A percentile compares a stretch with the other conserved stretches of the same genome.
These are phyloP conservation scores for Leccinum solheimii DNA, from an alignment of 1,284 basidiomycete species.

Conservation along the genomic window DNA sequence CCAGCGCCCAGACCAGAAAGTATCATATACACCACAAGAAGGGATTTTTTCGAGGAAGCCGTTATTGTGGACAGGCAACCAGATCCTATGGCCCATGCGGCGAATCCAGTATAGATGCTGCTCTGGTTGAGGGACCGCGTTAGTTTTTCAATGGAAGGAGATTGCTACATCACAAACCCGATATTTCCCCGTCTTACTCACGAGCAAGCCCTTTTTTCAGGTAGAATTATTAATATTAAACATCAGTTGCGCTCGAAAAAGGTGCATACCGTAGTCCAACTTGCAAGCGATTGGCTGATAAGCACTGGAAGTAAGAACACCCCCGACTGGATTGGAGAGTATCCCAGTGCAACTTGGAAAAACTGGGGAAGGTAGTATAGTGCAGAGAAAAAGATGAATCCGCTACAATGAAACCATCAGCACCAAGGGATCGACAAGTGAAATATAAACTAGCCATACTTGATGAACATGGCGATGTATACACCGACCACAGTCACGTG, in stretches of 20 bases:
- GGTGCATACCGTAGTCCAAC: constrained; percentile 50
- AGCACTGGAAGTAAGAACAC: constrained; percentile 37
- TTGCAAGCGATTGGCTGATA: constrained; percentile 59
- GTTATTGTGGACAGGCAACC: constrained; percentile 68
- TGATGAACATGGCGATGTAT: constrained; percentile 66
- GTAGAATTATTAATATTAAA: constrained; percentile 9
- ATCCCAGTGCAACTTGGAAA: constrained; percentile 71
- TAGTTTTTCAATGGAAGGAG: not conserved
- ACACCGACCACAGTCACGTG: constrained; percentile 68
- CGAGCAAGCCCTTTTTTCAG: constrained; percentile 52
- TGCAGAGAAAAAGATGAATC: constrained; percentile 61
- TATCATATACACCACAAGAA: constrained; percentile 68
- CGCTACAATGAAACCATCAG: constrained; percentile 32
- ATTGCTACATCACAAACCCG: constrained; percentile 38
- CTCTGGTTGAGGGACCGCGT: constrained; percentile 35
- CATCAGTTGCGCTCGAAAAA: not conserved
- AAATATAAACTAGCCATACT: constrained; percentile 39
- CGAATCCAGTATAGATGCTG: constrained; percentile 67
- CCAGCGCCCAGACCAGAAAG: constrained; percentile 71
- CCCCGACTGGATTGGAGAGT: constrained; percentile 31
- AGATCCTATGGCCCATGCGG: constrained; percentile 67
- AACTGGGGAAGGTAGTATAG: constrained; percentile 73
- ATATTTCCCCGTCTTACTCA: constrained; percentile 68
- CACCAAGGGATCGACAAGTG: not conserved
- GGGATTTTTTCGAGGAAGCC: constrained; percentile 46